Evolutionary conservation across 176 grass and related monocot species (phyloP), one percentile per base, ranked within the genome.

Genomic region (Phoenix dactylifera): DNA sequence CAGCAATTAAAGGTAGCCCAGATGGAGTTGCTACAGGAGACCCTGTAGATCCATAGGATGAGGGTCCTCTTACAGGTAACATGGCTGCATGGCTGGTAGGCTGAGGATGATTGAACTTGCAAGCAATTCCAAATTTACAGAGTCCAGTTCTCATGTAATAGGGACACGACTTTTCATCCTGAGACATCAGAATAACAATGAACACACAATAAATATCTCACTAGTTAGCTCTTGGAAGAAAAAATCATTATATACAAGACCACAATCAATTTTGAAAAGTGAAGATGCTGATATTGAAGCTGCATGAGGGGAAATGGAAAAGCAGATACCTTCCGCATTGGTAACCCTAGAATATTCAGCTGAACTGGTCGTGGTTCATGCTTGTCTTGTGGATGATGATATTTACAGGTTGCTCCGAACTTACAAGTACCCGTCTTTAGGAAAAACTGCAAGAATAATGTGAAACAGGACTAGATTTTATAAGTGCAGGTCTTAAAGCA

Each of bases 351-450:
- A 54, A 54, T 49, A 60, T 72, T 72, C 70, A 72, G 59, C 14
- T 62, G 58, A 60, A 63, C 51, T 18, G 59, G 14, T 15, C 39
- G 49, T 62, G 50, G 20, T 14, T 74, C 66, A 50, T 67, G 60
- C 50, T 74, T 69, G 18, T 74, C 70, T 55, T 25, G 69, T 39
- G 77, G 57, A 68, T 74, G 77, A 59, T 80, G 70, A 66, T 80
- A 74, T 54, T 80, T 80, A 26, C 70, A 74, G 25, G 63, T 74
- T 5, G 49, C 50, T 55, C 77, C 77, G 50, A 62, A 74, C 18
- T 66, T 71, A 29, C 77, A 80, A 5, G 57, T 80, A 66, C 77
- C 77, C 49, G 77, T 80, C 62, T 68, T 72, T 52, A 82, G 55
- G 54, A 76, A 82, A 72, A 76, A 82, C 79, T 82, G 56, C 54